These are phyloP conservation scores for Abrus pulchellus DNA, from an alignment of 306 rosid genomes.

Conservation along the genomic window DNA sequence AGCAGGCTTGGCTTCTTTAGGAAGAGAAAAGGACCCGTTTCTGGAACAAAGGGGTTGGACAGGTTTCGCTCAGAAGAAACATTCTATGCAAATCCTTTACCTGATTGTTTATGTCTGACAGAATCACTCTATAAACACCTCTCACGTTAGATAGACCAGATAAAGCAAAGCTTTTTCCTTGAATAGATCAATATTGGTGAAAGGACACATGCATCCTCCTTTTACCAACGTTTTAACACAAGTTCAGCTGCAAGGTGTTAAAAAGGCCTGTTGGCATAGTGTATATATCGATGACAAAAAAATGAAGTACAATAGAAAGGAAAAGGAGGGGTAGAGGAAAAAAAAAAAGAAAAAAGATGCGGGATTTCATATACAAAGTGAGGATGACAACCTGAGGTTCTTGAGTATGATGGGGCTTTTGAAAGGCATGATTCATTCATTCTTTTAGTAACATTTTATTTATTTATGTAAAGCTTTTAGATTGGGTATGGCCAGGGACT, in stretches of 20 bases:
- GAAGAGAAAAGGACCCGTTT: slow-evolving; percentile 91
- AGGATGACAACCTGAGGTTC: slow-evolving; percentile 39
- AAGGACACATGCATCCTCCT: slow-evolving; percentile 28
- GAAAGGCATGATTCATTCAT: slow-evolving; percentile 48
- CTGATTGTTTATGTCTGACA: slow-evolving; percentile 84
- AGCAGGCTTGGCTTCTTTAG: slow-evolving; percentile 80
- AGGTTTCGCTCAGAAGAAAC: slow-evolving; percentile 97
- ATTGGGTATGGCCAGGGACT: not conserved
- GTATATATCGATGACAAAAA: slow-evolving; percentile 45
- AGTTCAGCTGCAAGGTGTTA: slow-evolving; percentile 7
- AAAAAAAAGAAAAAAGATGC: not conserved
- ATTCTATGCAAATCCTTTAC: slow-evolving; percentile 87
- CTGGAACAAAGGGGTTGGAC: slow-evolving; percentile 88
- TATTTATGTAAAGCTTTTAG: slow-evolving; percentile 17
- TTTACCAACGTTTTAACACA: slow-evolving; percentile 2
- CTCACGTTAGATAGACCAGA: slow-evolving; percentile 43
- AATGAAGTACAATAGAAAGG: not conserved
- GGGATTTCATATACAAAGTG: slow-evolving; percentile 44
- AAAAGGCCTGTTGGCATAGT: slow-evolving; percentile 40
- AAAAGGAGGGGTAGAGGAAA: not conserved
- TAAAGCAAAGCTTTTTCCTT: slow-evolving; percentile 2
- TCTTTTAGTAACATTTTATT: slow-evolving; percentile 17
- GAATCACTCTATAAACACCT: slow-evolving; percentile 50
- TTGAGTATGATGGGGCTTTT: slow-evolving; percentile 35
- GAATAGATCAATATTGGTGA: slow-evolving; percentile 24